Evolutionary conservation across 768 basidiomycete genomes (phyloP).

Genomic region (Hysterangium stoloniferum): DNA sequence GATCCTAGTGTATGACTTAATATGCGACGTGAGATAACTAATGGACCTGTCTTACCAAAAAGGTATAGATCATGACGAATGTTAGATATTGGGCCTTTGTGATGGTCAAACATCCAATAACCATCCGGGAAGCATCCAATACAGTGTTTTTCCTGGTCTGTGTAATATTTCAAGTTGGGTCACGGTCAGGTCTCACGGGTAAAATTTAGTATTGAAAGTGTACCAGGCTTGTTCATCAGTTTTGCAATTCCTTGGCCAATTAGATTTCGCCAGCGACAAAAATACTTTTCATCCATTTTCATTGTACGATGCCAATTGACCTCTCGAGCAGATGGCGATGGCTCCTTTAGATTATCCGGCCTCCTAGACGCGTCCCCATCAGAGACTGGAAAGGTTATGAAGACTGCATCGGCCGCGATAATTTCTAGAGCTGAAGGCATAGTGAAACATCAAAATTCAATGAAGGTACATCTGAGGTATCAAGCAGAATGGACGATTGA

Average conservation of each 20-base stretch:
- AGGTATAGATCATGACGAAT: slow-evolving; percentile 78
- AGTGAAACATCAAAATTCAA: neutral
- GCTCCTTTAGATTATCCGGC: neutral
- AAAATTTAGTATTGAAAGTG: too few relatives aligned
- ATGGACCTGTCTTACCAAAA: slow-evolving; percentile 40
- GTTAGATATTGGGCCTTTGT: slow-evolving; percentile 47
- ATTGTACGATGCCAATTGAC: slow-evolving; percentile 3
- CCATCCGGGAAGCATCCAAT: slow-evolving; percentile 54
- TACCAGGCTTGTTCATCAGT: slow-evolving; percentile 1
- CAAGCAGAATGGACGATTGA: too few relatives aligned
- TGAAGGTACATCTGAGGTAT: too few relatives aligned
- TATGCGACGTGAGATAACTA: neutral
- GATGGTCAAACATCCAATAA: slow-evolving; percentile 69
- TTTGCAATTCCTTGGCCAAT: slow-evolving; percentile 5
- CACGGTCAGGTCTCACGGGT: too few relatives aligned
- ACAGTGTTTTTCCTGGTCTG: slow-evolving; percentile 22
- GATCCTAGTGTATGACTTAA: slow-evolving; percentile 29
- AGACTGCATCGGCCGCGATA: neutral
- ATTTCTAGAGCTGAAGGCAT: neutral
- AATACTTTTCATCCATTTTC: slow-evolving; percentile 3
- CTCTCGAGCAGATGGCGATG: neutral
- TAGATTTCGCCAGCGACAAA: slow-evolving; percentile 1
- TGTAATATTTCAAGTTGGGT: neutral
- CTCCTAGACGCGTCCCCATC: neutral
- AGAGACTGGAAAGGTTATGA: neutral